Base-by-base conservation (phyloP, 1,284 basidiomycete species). In the Apiotrichum domesticum region DNA sequence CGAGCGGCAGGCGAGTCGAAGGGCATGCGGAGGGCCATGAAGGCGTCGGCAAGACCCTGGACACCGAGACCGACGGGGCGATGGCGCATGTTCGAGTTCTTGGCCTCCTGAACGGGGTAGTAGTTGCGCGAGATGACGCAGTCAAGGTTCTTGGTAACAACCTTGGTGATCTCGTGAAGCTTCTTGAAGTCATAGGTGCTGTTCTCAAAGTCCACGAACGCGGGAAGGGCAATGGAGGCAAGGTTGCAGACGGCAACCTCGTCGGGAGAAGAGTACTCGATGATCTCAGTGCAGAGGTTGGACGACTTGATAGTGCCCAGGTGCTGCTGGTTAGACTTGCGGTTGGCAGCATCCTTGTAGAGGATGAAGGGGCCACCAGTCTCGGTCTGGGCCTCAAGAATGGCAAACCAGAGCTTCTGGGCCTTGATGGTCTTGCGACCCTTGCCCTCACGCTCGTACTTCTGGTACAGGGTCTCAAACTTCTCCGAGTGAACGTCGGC, bases 201-300 rank as follows among this genome's bases (percentile, higher is more conserved):
- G 51, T 64, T 59, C 45, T 74, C 75, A 56, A 85, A 80, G 58
- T 81, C 79, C 74, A 95, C 86, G 77, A 87, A 94, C 15, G 87
- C 84, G 10, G 96, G 96, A 6, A 99, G 85, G 5, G 96, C 94
- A 62, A 99, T 84, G 8, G 96, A 98, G 11, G 96, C 96, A 56
- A 99, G 84, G 79, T 98, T 99, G 84, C 96, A 99, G 46, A 99
- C 96, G 49, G 96, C 96, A 42, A 90, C 94, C 79, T 99, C 96
- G 58, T 98, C 96, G 1, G 95, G 94, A 10, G 95, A 84, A 52
- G 91, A 95, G 80, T 98, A 98, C 79, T 99, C 92, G 75, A 99
- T 90, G 74, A 99, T 98, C 78, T 99, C 96, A 10, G 95, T 98
- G 81, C 96, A 99, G 46, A 99, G 81, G 78, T 99, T 98, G 58